Conservation (phyloP, 257 asterid species). For the Solanum boliviense region DNA sequence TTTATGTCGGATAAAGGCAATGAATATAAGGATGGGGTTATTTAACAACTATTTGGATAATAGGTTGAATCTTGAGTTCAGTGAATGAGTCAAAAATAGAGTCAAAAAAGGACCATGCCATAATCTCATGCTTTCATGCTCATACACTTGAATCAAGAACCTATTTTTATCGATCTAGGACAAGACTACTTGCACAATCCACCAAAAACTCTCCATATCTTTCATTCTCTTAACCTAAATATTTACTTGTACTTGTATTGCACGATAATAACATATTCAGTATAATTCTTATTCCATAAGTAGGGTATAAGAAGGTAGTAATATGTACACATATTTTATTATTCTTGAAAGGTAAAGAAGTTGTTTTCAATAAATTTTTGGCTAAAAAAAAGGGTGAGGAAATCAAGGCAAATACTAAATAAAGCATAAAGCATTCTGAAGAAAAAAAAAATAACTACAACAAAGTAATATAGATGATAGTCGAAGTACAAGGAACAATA, state of each 20-base stretch:
- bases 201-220: neutral
- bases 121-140: conserved; percentile 2
- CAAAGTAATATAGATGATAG: neutral
- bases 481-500: neutral
- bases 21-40: conserved; percentile 15
- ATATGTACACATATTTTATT: rapidly evolving
- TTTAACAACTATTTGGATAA: neutral
- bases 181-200: conserved; percentile 1
- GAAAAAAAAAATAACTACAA: neutral
- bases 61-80: conserved; percentile 21
- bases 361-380: neutral
- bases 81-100: conserved; percentile 41
- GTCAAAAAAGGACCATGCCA: conserved; percentile 34
- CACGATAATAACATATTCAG: neutral
- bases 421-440: neutral
- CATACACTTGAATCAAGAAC: neutral
- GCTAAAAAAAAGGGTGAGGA: rapidly evolving
- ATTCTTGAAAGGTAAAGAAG: rapidly evolving
- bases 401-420: neutral
- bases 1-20: conserved; percentile 23
- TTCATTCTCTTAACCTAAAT: neutral
- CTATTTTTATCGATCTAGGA: neutral
- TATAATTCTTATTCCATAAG: neutral
- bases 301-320: neutral
- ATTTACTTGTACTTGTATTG: neutral